Base-by-base conservation (phyloP, 352 stramenopile genomes). In the Globisporangium solare region DNA sequence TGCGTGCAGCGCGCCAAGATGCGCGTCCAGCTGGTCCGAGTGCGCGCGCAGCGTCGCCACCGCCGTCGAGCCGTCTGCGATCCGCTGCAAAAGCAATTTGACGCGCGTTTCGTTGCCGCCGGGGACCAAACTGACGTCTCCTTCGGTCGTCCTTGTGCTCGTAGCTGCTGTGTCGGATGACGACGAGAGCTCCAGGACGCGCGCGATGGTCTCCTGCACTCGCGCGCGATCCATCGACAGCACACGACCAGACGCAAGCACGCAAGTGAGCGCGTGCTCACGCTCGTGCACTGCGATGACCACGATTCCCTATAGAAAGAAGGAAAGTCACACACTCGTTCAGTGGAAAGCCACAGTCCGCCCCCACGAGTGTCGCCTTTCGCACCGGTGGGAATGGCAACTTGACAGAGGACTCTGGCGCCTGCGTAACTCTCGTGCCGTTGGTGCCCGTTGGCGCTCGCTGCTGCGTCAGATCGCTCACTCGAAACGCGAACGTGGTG, bases 1-100 rank as follows among this genome's bases (percentile, higher is more conserved):
- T 8, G 79, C 68, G 54, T 86, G 60, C 11, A 85, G 48, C 2
- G 54, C 64, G 27, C 64, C 64, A 2, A 90, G 60, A 13, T 81
- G 61, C 13, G 42, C 12, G 24, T 83, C 73, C 37, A 81, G 58
- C 31, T 68, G 56, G 39, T 67, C 56, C 17, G 76, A 88, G 18
- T 71, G 61, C 2, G 54, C 20, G 6, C 56, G 56, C n/a, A 79
- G 53, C 18, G 21, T 46, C 17, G 51, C 55, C 18, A 71, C 76
- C 31, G 74, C 50, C 7, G 48, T 54, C 22, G 74, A 79, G 27
- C 77, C 53, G 11, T 74, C 56, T 8, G 67, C 57, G 35, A 84
- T 84, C 15, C 59, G 58, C 43, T 71, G 59, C 14, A 84, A 51
- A 8, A 82, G 53, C 32, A 67, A 66, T 18, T 71, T 71, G 49